Evolutionary conservation across 2,329 filamentous ascomycete species (phyloP).

Genomic region (Epichloe elymi): DNA sequence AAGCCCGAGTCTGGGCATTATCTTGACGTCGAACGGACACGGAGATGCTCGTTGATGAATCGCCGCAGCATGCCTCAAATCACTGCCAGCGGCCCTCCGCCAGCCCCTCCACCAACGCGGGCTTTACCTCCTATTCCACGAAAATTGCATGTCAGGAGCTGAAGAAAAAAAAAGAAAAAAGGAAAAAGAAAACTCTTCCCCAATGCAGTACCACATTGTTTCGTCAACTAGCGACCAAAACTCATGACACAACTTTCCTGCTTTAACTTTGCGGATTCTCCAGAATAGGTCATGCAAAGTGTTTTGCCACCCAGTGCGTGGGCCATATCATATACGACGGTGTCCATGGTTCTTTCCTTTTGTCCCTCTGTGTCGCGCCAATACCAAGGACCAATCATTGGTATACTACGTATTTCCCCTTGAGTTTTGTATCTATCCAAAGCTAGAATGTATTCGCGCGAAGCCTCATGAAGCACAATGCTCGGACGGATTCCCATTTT

Average conservation of each 20-base stretch:
- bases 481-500: not conserved
- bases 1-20: constrained; percentile 1
- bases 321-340: not conserved
- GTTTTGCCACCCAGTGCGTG: not conserved
- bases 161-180: not conserved
- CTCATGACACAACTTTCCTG: no score
- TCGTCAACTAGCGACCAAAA: no score
- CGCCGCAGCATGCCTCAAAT: constrained; percentile 40
- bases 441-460: not conserved
- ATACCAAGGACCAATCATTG: no score
- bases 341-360: not conserved
- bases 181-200: not conserved
- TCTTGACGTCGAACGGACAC: constrained; percentile 10
- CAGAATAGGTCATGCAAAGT: not conserved
- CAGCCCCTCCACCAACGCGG: constrained; percentile 39
- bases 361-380: not conserved
- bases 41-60: constrained; percentile 15
- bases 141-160: constrained; percentile 9
- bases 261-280: no score
- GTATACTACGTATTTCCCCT: not conserved
- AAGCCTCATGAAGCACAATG: not conserved
- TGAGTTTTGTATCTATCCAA: not conserved
- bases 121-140: constrained; percentile 41
- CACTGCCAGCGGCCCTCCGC: constrained; percentile 34
- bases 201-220: no score